Percentiles rank a stretch among this genome's conserved stretches.
These are phyloP conservation scores for Melocanna baccifera DNA, from an alignment of 176 grass and related monocot species.

Conservation along the genomic window DNA sequence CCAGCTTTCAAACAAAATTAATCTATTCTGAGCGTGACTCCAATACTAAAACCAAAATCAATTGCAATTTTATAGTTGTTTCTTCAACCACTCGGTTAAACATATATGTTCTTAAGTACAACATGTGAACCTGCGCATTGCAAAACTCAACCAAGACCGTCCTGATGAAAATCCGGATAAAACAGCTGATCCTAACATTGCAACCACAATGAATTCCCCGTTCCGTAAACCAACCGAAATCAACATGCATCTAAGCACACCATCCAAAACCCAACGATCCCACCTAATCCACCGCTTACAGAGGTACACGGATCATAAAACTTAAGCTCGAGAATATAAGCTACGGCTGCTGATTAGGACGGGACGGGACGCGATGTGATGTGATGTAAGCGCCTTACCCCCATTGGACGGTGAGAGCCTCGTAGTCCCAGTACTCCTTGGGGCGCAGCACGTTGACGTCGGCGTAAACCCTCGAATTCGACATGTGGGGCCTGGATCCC, in stretches of 20 bases:
- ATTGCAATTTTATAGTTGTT: not conserved
- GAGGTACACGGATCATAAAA: not conserved
- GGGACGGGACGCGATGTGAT: not conserved
- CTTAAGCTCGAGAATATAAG: not conserved
- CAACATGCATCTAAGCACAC: not conserved
- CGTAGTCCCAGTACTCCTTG: slow-evolving; percentile 97
- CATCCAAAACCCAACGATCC: not conserved
- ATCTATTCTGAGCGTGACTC: not conserved
- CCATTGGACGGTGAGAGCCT: slow-evolving; percentile 79
- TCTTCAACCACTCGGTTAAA: not conserved
- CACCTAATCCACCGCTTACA: not conserved
- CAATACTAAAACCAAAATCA: not conserved
- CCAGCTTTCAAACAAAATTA: not conserved
- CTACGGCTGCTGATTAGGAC: not conserved
- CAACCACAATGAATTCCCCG: not conserved
- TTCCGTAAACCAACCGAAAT: not conserved
- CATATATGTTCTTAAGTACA: not conserved
- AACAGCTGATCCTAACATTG: not conserved
- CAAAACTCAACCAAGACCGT: not conserved
- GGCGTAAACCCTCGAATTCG: slow-evolving; percentile 68
- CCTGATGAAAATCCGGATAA: not conserved
- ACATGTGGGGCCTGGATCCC: slow-evolving; percentile 46
- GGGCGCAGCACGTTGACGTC: slow-evolving; percentile 77
- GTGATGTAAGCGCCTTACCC: slow-evolving; percentile 39
- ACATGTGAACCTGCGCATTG: not conserved